phyloP scores from a whole-genome alignment of 768 basidiomycete genomes.

The Amanita jacksonii region DNA sequence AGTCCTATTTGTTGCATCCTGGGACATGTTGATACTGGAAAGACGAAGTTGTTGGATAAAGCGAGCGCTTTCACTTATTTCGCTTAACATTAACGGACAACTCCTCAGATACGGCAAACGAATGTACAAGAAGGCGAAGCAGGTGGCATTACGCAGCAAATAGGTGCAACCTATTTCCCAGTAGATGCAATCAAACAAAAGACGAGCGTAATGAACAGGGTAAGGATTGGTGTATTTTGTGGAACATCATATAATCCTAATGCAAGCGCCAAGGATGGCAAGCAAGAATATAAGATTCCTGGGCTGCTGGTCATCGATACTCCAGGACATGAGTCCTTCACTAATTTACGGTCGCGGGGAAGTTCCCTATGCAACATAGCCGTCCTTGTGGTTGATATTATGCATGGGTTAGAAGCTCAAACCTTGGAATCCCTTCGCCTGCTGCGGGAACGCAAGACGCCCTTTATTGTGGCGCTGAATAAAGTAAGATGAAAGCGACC shows the following conservation, averaged over 20 bases:
- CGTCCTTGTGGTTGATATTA: constrained; percentile 97
- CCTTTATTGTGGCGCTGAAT: constrained; percentile 97
- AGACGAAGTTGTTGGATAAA: constrained; percentile 96
- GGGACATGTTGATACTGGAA: constrained; percentile 99
- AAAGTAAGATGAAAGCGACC: constrained; percentile 43
- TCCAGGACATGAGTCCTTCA: constrained; percentile 99
- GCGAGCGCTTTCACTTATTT: constrained; percentile 27
- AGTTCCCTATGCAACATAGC: constrained; percentile 98
- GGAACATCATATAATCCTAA: neutral
- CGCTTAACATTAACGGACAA: neutral
- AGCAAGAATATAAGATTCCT: constrained; percentile 92
- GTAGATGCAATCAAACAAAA: constrained; percentile 89
- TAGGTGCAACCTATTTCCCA: constrained; percentile 99
- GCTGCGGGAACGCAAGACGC: constrained; percentile 87
- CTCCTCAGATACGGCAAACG: constrained; percentile 88
- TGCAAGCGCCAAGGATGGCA: constrained; percentile 44
- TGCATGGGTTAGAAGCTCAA: constrained; percentile 98
- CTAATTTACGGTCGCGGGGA: constrained; percentile 90
- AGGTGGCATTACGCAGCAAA: constrained; percentile 99
- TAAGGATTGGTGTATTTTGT: constrained; percentile 17
- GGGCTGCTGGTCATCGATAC: constrained; percentile 96
- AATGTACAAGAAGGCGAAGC: constrained; percentile 99
- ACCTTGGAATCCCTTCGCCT: constrained; percentile 93
- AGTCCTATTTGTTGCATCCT: constrained; percentile 98
- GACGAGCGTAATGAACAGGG: constrained; percentile 89